phyloP scores from a whole-genome alignment of 768 basidiomycete genomes.

The Macrolepiota albuminosa region DNA sequence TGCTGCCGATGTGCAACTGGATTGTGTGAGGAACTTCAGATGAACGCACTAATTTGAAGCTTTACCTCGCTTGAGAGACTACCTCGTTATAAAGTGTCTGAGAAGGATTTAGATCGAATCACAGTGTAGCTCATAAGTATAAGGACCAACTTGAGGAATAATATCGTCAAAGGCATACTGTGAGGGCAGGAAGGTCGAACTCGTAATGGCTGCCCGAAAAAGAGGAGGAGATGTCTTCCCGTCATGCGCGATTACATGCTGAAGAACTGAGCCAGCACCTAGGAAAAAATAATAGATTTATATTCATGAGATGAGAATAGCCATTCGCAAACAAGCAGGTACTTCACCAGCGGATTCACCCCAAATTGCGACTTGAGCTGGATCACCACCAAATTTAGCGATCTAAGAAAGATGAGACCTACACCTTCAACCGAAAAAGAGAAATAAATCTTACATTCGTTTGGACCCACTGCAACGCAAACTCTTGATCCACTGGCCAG shows the following conservation, averaged over 20 bases:
- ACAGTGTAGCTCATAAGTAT: not conserved
- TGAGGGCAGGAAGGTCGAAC: constrained; percentile 39
- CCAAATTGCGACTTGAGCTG: constrained; percentile 35
- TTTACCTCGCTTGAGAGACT: constrained; percentile 10
- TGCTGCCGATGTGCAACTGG: constrained; percentile 28
- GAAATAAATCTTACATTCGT: constrained; percentile 23
- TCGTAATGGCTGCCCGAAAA: constrained; percentile 39
- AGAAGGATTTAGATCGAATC: not conserved
- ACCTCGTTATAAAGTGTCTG: constrained; percentile 12
- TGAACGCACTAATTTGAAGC: not conserved
- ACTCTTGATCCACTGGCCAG: constrained; percentile 36
- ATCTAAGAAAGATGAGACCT: constrained; percentile 22
- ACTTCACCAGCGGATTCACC: constrained; percentile 35
- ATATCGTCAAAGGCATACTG: constrained; percentile 40
- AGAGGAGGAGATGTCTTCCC: constrained; percentile 41
- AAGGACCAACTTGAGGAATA: constrained; percentile 18
- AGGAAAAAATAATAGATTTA: not conserved
- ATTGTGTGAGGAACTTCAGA: not conserved
- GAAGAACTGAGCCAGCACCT: constrained; percentile 47
- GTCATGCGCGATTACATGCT: constrained; percentile 42
- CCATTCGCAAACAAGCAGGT: not conserved
- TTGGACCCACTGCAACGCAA: constrained; percentile 39
- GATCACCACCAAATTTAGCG: constrained; percentile 36
- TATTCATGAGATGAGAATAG: not conserved
- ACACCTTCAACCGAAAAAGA: not conserved